A percentile compares a stretch with the other conserved stretches of the same genome.
phyloP scores from a whole-genome alignment of 1,139 yeast species.

The Sugiyamaella xylanicola region DNA sequence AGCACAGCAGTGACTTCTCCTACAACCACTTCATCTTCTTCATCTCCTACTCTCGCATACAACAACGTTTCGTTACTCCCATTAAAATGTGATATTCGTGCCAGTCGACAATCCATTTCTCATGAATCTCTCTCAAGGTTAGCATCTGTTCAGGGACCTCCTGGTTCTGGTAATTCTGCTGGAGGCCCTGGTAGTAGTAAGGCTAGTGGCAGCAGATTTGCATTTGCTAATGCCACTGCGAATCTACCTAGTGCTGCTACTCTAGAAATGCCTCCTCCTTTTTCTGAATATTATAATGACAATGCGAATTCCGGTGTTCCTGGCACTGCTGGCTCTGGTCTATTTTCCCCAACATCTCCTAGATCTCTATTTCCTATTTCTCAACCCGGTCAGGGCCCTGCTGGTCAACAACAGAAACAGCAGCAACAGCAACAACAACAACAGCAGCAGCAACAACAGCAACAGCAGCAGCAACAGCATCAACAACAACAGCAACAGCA shows the following conservation, averaged over 20 bases:
- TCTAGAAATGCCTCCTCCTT: constrained; percentile 28
- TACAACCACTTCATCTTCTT: constrained; percentile 22
- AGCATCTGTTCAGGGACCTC: background rate
- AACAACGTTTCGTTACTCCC: constrained; percentile 23
- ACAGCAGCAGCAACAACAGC: constrained; percentile 9
- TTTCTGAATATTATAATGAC: constrained; percentile 24
- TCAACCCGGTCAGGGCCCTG: constrained; percentile 19
- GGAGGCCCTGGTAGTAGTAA: background rate
- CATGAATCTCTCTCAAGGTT: constrained; percentile 25
- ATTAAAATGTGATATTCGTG: constrained; percentile 33
- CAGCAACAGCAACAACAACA: constrained; percentile 19
- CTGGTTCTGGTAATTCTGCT: background rate
- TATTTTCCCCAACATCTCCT: constrained; percentile 39
- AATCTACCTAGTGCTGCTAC: constrained; percentile 15
- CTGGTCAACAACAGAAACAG: background rate
- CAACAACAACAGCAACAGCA: constrained; percentile 54
- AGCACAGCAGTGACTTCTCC: constrained; percentile 15
- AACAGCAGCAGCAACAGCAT: constrained; percentile 19
- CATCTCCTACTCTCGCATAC: constrained; percentile 29
- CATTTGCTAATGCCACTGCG: constrained; percentile 19
- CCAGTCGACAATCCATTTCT: constrained; percentile 27
- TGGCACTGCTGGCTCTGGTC: constrained; percentile 18
- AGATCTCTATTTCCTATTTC: constrained; percentile 34
- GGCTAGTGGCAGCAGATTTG: constrained; percentile 15
- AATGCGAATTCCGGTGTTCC: background rate